phyloP scores from a whole-genome alignment of 768 basidiomycete genomes.

The Baorangia bicolor region DNA sequence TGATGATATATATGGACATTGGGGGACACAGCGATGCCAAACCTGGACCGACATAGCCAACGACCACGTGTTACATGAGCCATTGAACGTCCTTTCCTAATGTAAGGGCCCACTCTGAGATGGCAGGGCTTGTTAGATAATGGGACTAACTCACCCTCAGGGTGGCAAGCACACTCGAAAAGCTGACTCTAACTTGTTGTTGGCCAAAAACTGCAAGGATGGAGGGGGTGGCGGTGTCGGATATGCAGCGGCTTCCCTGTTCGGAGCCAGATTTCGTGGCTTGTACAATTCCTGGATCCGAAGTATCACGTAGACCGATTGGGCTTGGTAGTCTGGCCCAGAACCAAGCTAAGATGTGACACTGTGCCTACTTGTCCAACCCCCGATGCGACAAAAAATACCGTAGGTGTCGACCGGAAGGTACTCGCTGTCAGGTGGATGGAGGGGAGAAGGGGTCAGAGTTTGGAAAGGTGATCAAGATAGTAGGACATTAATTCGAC shows the following conservation, averaged over 20 bases:
- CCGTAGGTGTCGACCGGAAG: constrained; percentile 3
- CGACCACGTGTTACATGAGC: constrained; percentile 3
- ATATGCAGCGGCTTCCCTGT: too few relatives aligned
- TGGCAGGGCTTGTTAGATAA: too few relatives aligned
- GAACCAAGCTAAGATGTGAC: not conserved
- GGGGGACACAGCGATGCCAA: not conserved
- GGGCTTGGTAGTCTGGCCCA: too few relatives aligned
- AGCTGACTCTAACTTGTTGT: not conserved
- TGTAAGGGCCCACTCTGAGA: too few relatives aligned
- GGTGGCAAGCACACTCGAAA: too few relatives aligned
- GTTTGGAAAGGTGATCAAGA: not conserved
- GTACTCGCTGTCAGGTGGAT: not conserved
- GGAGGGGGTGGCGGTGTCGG: too few relatives aligned
- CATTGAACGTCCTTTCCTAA: too few relatives aligned
- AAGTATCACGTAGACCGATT: too few relatives aligned
- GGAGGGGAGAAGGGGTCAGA: not conserved
- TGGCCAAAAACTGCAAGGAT: too few relatives aligned
- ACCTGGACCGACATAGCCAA: not conserved
- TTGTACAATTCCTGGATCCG: too few relatives aligned
- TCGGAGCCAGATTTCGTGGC: too few relatives aligned
- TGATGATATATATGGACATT: constrained; percentile 11
- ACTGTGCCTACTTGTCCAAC: not conserved
- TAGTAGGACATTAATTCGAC: not conserved
- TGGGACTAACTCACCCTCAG: too few relatives aligned
- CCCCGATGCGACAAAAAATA: not conserved